Conservation (phyloP, 192 early-diverging fungal species). For the Coemansia sp. region DNA sequence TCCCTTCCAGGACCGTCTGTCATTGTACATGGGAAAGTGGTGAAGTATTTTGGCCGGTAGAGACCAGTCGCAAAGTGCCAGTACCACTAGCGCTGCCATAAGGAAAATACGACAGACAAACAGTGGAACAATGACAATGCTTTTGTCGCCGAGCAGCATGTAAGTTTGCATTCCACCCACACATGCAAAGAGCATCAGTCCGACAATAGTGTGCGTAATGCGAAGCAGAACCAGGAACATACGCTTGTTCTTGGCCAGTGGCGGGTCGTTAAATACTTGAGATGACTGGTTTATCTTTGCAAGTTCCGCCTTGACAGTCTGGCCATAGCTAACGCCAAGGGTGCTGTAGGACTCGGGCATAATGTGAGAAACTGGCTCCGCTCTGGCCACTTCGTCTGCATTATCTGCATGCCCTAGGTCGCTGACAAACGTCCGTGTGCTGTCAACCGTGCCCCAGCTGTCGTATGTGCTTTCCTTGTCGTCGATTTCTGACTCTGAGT, state of each 20-base stretch:
- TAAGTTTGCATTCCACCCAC: conserved; percentile 43
- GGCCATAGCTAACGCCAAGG: not conserved
- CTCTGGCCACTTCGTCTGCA: not conserved
- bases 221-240: conserved; percentile 24
- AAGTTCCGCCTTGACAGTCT: not conserved
- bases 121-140: conserved; percentile 34
- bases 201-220: conserved; percentile 14
- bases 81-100: conserved; percentile 18
- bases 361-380: conserved; percentile 13
- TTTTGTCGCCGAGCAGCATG: conserved; percentile 29
- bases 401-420: not conserved
- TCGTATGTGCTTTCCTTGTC: conserved; percentile 11
- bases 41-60: conserved; percentile 16
- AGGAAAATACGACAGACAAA: conserved; percentile 47
- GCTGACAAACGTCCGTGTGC: conserved; percentile 14
- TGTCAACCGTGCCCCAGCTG: conserved; percentile 13
- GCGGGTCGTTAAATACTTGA: not conserved
- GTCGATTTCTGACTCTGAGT: conserved; percentile 15
- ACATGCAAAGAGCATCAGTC: conserved; percentile 17
- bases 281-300: conserved; percentile 6
- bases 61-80: conserved; percentile 41
- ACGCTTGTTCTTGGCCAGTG: conserved; percentile 3
- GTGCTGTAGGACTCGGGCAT: conserved; percentile 18
- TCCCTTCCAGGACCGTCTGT: conserved; percentile 32
- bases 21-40: conserved; percentile 49